A percentile compares a stretch with the other conserved stretches of the same genome.
Conservation (phyloP, 2,329 filamentous ascomycete genomes). For the Aspergillus sp. region DNA sequence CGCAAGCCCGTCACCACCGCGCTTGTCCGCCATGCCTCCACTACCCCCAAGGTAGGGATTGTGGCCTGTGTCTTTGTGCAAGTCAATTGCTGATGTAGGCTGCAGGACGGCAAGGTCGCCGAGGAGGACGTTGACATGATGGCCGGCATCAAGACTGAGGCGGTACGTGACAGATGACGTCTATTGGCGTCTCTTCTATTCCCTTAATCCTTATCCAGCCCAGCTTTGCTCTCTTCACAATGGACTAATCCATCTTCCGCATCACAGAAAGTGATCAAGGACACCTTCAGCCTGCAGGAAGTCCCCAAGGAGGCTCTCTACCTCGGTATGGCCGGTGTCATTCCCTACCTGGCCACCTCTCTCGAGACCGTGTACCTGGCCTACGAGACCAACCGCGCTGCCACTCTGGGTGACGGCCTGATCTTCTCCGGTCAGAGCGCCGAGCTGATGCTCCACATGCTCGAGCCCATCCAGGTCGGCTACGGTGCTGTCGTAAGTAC, state of each 20-base stretch:
- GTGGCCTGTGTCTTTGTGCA: conserved; percentile 21
- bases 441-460: conserved; percentile 66
- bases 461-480: conserved; percentile 86
- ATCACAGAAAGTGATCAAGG: conserved; percentile 61
- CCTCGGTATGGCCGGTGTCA: conserved; percentile 72
- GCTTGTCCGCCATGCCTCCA: conserved; percentile 49
- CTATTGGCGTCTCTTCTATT: conserved; percentile 11
- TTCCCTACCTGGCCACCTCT: conserved; percentile 85
- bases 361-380: conserved; percentile 77
- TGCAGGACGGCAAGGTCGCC: conserved; percentile 38
- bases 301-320: conserved; percentile 68
- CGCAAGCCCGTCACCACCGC: conserved; percentile 48
- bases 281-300: conserved; percentile 63
- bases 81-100: conserved; percentile 50
- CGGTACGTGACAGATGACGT: conserved; percentile 50
- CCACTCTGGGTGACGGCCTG: conserved; percentile 59
- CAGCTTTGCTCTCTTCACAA: background rate
- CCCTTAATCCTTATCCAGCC: background rate
- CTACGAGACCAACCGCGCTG: conserved; percentile 74
- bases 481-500: conserved; percentile 77
- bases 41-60: conserved; percentile 43
- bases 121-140: conserved; percentile 51
- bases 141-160: conserved; percentile 52
- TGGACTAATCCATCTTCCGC: conserved; percentile 1
- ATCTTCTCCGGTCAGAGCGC: conserved; percentile 71